These are phyloP conservation scores for Tremella yokohamensis DNA, from an alignment of 768 basidiomycete species.

Conservation along the genomic window DNA sequence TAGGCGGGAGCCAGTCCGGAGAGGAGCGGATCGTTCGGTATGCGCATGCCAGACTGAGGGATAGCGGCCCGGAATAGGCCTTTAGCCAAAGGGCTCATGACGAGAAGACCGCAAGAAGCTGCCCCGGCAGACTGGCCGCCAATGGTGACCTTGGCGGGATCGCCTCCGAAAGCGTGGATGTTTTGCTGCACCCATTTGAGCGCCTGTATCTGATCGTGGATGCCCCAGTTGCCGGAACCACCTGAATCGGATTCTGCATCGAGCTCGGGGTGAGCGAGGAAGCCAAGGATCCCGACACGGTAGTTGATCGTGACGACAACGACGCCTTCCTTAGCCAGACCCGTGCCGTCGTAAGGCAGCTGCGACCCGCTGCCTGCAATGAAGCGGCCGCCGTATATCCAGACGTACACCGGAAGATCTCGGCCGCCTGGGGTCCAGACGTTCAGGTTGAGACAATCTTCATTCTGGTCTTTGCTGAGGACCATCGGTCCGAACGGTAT, in stretches of 20 bases:
- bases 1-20: background rate
- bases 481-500: too few relatives aligned
- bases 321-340: slow-evolving; percentile 12
- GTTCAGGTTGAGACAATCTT: background rate
- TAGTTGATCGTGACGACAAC: slow-evolving; percentile 30
- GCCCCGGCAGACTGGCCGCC: slow-evolving; percentile 49
- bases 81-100: too few relatives aligned
- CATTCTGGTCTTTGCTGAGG: background rate
- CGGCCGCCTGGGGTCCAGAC: background rate
- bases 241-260: background rate
- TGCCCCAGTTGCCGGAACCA: background rate
- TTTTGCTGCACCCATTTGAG: slow-evolving; percentile 57
- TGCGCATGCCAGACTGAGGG: too few relatives aligned
- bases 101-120: too few relatives aligned
- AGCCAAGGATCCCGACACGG: slow-evolving; percentile 24
- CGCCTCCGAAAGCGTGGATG: slow-evolving; percentile 61
- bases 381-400: slow-evolving; percentile 45
- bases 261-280: slow-evolving; percentile 18
- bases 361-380: slow-evolving; percentile 18
- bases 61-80: too few relatives aligned
- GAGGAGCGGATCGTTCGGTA: background rate
- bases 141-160: slow-evolving; percentile 57
- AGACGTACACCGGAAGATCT: slow-evolving; percentile 20
- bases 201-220: background rate
- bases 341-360: slow-evolving; percentile 24